Conservation (phyloP, 169 alveolate genomes). For the Fabrea salina region DNA sequence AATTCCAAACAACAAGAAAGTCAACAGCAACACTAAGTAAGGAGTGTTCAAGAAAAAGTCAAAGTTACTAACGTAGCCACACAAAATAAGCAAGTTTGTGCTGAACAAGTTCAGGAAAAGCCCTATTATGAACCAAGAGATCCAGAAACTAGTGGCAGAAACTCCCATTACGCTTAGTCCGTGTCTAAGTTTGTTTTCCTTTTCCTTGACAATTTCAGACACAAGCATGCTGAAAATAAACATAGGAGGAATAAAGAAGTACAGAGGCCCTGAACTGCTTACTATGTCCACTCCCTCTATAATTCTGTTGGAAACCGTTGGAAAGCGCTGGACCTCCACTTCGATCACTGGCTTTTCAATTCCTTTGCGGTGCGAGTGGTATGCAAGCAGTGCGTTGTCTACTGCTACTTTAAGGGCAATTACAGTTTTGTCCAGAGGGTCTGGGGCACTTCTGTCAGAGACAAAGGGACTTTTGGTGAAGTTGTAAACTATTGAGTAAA, state of each 20-base stretch:
- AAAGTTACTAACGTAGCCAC: conserved; percentile 30
- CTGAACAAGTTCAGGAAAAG: conserved; percentile 15
- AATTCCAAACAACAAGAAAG: conserved; percentile 35
- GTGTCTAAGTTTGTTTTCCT: conserved; percentile 45
- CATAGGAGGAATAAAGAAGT: conserved; percentile 57
- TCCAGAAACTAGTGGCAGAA: conserved; percentile 41
- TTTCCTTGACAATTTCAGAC: conserved; percentile 64
- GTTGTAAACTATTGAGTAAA: conserved; percentile 12
- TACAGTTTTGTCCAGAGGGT: background rate
- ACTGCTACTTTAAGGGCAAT: conserved; percentile 1
- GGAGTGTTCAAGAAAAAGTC: conserved; percentile 48
- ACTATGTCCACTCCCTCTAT: conserved; percentile 44
- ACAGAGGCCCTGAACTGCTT: conserved; percentile 56
- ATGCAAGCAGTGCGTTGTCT: conserved; percentile 12
- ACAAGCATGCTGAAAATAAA: conserved; percentile 48
- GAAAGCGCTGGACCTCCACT: conserved; percentile 38
- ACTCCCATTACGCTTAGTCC: conserved; percentile 56
- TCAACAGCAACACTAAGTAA: conserved; percentile 19
- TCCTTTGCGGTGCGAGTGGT: background rate
- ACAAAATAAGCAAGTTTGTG: conserved; percentile 19
- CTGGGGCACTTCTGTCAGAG: conserved; percentile 2
- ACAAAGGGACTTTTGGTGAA: background rate
- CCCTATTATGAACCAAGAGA: conserved; percentile 45
- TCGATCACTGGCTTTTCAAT: background rate
- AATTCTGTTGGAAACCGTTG: conserved; percentile 54